Percentiles rank a stretch among this genome's conserved stretches.
Conservation (phyloP, 2,329 filamentous ascomycete species). For the Microcyclospora pomicola region DNA sequence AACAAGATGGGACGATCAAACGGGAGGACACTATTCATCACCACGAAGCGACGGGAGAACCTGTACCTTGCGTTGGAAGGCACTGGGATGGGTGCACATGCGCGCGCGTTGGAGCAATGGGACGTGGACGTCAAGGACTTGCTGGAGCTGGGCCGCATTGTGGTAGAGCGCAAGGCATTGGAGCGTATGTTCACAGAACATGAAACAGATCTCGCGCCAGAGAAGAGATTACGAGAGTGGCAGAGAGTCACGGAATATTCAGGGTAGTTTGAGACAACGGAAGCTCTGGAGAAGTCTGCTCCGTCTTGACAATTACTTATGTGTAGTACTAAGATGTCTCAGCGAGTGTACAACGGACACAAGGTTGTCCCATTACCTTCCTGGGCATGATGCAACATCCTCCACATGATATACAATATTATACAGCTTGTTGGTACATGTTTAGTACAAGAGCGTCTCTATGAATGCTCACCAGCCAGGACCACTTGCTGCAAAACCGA, state of each 20-base stretch:
- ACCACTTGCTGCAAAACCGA: slow-evolving; percentile 13
- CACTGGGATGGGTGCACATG: slow-evolving; percentile 48
- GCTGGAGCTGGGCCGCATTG: slow-evolving; percentile 67
- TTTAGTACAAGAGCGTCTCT: no score
- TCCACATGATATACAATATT: no score
- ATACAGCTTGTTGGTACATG: no score
- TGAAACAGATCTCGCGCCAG: slow-evolving; percentile 42
- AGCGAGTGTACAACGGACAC: no score
- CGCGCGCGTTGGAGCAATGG: slow-evolving; percentile 52
- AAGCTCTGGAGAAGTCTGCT: no score
- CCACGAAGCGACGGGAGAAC: slow-evolving; percentile 44
- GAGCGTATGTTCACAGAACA: slow-evolving; percentile 60
- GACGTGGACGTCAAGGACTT: slow-evolving; percentile 95
- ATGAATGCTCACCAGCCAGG: not conserved
- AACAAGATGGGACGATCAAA: slow-evolving; percentile 55
- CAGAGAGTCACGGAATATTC: no score
- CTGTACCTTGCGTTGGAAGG: slow-evolving; percentile 54
- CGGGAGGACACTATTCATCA: slow-evolving; percentile 65
- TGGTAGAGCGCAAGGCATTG: slow-evolving; percentile 74
- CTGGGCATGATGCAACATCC: no score
- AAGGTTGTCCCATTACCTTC: no score
- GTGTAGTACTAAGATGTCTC: no score
- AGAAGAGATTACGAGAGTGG: not conserved
- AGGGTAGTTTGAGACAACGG: no score
- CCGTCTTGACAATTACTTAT: no score